A percentile compares a stretch with the other conserved stretches of the same genome.
Conservation (phyloP, 2,329 filamentous ascomycete species). For the Phialophora macrospora region DNA sequence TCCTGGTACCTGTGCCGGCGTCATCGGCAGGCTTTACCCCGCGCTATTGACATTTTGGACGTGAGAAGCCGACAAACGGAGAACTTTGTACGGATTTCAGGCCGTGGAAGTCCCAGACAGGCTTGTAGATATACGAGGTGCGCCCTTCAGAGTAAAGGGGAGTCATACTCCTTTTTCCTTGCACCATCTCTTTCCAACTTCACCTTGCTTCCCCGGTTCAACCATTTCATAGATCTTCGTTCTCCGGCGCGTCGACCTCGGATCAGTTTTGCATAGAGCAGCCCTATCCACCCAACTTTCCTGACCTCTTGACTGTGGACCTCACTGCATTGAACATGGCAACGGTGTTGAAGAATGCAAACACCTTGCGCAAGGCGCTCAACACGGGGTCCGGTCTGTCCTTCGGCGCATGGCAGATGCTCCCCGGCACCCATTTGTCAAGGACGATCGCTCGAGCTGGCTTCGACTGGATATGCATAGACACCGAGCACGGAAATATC, state of each 20-base stretch:
- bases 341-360: conserved; percentile 57
- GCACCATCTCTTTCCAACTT: background rate
- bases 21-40: background rate
- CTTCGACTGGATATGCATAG: conserved; percentile 61
- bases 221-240: background rate
- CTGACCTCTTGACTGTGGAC: background rate
- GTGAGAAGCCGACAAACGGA: background rate
- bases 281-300: background rate
- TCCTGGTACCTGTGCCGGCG: background rate
- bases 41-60: background rate
- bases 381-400: conserved; percentile 53
- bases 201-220: background rate
- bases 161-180: background rate
- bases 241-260: background rate
- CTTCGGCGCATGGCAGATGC: conserved; percentile 64
- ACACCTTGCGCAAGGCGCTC: conserved; percentile 58
- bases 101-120: background rate
- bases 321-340: conserved; percentile 30
- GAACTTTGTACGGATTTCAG: background rate
- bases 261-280: background rate
- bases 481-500: conserved; percentile 63
- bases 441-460: conserved; percentile 59
- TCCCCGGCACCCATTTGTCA: conserved; percentile 60
- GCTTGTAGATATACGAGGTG: background rate
- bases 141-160: background rate